A percentile compares a stretch with the other conserved stretches of the same genome.
Evolutionary conservation across 1,139 yeast genomes (phyloP).

Genomic region (Candida sp.): DNA sequence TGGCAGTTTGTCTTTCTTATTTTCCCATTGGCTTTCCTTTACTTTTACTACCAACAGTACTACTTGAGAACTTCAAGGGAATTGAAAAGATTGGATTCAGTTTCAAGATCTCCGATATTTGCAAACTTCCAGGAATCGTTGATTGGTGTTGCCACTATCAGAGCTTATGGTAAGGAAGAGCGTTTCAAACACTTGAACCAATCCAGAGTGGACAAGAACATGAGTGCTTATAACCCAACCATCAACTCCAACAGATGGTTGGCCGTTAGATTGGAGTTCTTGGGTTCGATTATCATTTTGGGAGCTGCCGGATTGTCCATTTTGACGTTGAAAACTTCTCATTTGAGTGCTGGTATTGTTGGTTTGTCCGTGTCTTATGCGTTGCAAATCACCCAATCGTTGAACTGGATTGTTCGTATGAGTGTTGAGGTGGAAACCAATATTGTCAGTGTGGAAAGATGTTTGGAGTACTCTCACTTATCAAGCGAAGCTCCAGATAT

Average conservation of each 20-base stretch:
- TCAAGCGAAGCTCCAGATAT: conserved; percentile 83
- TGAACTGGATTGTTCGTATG: conserved; percentile 98
- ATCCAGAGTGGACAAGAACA: conserved; percentile 78
- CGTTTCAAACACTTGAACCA: conserved; percentile 80
- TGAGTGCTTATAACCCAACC: conserved; percentile 94
- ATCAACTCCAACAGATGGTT: conserved; percentile 96
- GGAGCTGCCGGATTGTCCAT: conserved; percentile 87
- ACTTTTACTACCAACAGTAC: conserved; percentile 86
- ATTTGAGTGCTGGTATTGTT: conserved; percentile 84
- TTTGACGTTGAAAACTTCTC: conserved; percentile 66
- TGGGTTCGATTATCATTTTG: conserved; percentile 87
- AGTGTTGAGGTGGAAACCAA: conserved; percentile 97
- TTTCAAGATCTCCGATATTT: conserved; percentile 91
- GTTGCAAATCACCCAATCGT: conserved; percentile 87
- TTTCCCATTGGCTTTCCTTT: conserved; percentile 72
- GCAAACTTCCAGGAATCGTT: conserved; percentile 98
- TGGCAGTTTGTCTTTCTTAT: conserved; percentile 83
- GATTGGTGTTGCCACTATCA: conserved; percentile 86
- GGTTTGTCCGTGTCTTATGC: conserved; percentile 96
- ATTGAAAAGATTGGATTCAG: conserved; percentile 91
- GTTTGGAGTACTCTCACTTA: conserved; percentile 80
- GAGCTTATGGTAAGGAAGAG: conserved; percentile 82
- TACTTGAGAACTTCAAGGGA: conserved; percentile 93
- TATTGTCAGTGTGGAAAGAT: conserved; percentile 96
- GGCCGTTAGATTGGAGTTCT: conserved; percentile 88